Percentiles rank a stretch among this genome's conserved stretches.
phyloP scores from a whole-genome alignment of 305 asterid genomes.

The Fraxinus albicans region DNA sequence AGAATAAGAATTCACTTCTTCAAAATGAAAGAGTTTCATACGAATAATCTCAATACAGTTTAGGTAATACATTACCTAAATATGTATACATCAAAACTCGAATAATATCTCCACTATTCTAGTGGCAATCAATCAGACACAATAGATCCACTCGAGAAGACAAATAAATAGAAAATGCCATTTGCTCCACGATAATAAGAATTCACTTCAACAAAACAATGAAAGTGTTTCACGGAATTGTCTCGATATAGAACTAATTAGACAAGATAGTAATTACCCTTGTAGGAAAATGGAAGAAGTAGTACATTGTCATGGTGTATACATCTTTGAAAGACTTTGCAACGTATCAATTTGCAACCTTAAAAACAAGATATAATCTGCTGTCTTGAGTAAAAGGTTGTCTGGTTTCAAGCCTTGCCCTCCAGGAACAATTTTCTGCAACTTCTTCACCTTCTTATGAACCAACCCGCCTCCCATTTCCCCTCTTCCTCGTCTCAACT shows the following conservation, averaged over 20 bases:
- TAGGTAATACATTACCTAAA: too few species aligned
- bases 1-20: background rate
- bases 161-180: background rate
- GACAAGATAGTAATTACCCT: background rate
- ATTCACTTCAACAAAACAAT: background rate
- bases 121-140: too few species aligned
- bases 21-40: too few species aligned
- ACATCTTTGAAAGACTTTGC: conserved; percentile 9
- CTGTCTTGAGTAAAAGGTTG: conserved; percentile 11
- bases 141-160: background rate
- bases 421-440: conserved; percentile 11
- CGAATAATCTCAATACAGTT: too few species aligned
- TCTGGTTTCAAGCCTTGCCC: conserved; percentile 1
- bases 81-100: too few species aligned
- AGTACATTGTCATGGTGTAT: background rate
- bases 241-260: background rate
- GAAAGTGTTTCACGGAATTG: background rate
- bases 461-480: background rate
- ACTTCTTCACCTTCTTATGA: conserved; percentile 8
- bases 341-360: conserved; percentile 11
- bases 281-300: background rate
- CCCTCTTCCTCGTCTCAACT: background rate
- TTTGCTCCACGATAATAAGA: background rate
- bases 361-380: conserved; percentile 15
- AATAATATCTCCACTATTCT: too few species aligned